A percentile compares a stretch with the other conserved stretches of the same genome.
Evolutionary conservation across 164 flowering plant genomes (phyloP).

Genomic region (Magnolia changhungtana): DNA sequence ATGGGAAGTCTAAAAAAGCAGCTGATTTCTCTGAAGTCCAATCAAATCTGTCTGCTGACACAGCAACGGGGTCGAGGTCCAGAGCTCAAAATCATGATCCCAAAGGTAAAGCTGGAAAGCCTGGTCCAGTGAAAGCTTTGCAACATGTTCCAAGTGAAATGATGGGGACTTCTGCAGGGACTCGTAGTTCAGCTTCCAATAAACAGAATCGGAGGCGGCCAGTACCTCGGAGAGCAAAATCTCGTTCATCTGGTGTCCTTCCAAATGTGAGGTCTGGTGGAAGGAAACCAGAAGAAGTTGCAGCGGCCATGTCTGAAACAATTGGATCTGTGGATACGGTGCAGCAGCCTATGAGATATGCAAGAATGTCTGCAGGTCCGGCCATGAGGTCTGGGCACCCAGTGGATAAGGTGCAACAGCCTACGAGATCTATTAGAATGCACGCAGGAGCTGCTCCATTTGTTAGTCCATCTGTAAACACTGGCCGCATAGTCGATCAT

Average conservation of each 20-base stretch:
- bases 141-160: conserved; percentile 25
- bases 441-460: conserved; percentile 27
- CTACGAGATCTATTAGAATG: conserved; percentile 21
- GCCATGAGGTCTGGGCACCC: not conserved
- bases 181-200: conserved; percentile 22
- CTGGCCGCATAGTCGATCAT: conserved; percentile 40
- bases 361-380: not conserved
- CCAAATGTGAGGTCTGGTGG: conserved; percentile 28
- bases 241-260: conserved; percentile 25
- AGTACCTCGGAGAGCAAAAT: conserved; percentile 35
- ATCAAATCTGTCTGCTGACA: conserved; percentile 33
- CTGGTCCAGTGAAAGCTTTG: conserved; percentile 22
- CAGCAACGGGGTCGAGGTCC: conserved; percentile 23
- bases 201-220: conserved; percentile 28
- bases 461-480: conserved; percentile 28
- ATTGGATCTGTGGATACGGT: conserved; percentile 14
- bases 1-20: conserved; percentile 39
- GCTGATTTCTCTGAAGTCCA: conserved; percentile 33
- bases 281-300: conserved; percentile 25
- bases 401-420: conserved; percentile 23
- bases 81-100: conserved; percentile 21
- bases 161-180: conserved; percentile 27
- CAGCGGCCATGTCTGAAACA: conserved; percentile 9
- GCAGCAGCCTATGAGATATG: conserved; percentile 16
- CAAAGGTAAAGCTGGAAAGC: conserved; percentile 32